Conservation (phyloP, 2,329 filamentous ascomycete species). For the Cercospora canescens region DNA sequence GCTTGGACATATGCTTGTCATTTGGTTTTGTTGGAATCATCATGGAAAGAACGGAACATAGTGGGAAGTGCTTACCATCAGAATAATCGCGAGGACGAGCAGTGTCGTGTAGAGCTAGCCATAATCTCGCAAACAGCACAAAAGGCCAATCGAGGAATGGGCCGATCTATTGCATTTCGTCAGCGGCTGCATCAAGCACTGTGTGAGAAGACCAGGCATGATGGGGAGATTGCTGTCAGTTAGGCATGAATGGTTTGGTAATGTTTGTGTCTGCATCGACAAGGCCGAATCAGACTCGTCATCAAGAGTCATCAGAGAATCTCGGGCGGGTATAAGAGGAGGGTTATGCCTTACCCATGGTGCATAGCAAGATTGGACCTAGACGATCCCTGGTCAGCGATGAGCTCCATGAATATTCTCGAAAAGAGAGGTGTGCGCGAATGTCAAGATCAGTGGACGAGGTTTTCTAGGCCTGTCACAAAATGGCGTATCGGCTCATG, state of each 20-base stretch:
- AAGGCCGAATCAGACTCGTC: conserved; percentile 43
- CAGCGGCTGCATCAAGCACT: background rate
- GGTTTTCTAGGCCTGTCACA: conserved; percentile 48
- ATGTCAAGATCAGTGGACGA: conserved; percentile 41
- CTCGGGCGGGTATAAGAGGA: conserved; percentile 4
- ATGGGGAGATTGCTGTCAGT: background rate
- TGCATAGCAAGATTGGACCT: background rate
- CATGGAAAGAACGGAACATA: conserved; percentile 14
- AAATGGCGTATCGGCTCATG: conserved; percentile 39
- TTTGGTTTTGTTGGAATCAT: conserved; percentile 38
- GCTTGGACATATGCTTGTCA: conserved; percentile 46
- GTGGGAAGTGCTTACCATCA: conserved; percentile 6
- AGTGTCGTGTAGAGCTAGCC: background rate
- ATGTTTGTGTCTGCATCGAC: conserved; percentile 40
- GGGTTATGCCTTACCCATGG: background rate
- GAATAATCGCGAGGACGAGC: background rate
- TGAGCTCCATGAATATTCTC: background rate
- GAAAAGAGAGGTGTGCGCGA: background rate
- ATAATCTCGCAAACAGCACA: background rate
- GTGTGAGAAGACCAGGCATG: background rate
- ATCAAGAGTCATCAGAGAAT: conserved; percentile 40
- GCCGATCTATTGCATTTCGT: background rate
- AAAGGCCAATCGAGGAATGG: background rate
- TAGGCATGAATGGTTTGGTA: conserved; percentile 41
- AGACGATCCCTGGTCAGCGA: background rate